These are phyloP conservation scores for Nidula microcarpa DNA, from an alignment of 768 basidiomycete genomes.

Conservation along the genomic window DNA sequence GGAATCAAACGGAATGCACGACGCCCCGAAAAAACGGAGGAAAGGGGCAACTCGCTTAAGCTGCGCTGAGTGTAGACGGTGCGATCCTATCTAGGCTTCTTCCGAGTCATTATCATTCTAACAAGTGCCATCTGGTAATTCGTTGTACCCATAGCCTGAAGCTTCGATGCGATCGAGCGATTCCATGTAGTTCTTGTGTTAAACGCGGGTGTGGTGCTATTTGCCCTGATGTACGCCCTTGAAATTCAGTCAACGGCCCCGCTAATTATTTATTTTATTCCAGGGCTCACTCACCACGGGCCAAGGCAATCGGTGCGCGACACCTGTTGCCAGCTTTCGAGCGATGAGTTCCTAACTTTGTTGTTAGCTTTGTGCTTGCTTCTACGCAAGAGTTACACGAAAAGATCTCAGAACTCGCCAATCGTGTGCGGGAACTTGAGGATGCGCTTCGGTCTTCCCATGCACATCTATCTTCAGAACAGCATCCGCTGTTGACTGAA, in stretches of 20 bases:
- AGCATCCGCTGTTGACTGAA: constrained; percentile 66
- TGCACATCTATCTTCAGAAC: constrained; percentile 50
- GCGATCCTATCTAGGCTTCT: constrained; percentile 1
- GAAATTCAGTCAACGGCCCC: constrained; percentile 9
- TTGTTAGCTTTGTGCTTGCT: constrained; percentile 66
- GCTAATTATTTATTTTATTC: constrained; percentile 2
- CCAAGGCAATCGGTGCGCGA: constrained; percentile 69
- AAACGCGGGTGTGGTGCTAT: constrained; percentile 80
- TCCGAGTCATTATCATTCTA: not conserved
- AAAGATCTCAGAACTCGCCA: constrained; percentile 72
- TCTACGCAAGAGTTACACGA: constrained; percentile 81
- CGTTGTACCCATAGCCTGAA: constrained; percentile 43
- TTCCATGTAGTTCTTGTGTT: constrained; percentile 78
- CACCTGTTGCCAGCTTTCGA: not conserved
- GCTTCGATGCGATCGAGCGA: constrained; percentile 68
- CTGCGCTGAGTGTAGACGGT: constrained; percentile 81
- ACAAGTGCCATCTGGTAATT: constrained; percentile 7
- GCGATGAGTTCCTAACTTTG: not conserved
- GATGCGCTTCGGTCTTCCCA: constrained; percentile 65
- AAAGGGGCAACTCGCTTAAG: constrained; percentile 76
- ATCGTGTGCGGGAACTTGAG: constrained; percentile 74
- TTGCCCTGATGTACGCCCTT: constrained; percentile 66
- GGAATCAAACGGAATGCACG: constrained; percentile 11
- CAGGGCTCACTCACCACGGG: constrained; percentile 79
- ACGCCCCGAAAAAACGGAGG: constrained; percentile 53